Evolutionary conservation across 345 rosid species (phyloP), one percentile per base, ranked within the genome.

Genomic region (Reutealis trisperma): DNA sequence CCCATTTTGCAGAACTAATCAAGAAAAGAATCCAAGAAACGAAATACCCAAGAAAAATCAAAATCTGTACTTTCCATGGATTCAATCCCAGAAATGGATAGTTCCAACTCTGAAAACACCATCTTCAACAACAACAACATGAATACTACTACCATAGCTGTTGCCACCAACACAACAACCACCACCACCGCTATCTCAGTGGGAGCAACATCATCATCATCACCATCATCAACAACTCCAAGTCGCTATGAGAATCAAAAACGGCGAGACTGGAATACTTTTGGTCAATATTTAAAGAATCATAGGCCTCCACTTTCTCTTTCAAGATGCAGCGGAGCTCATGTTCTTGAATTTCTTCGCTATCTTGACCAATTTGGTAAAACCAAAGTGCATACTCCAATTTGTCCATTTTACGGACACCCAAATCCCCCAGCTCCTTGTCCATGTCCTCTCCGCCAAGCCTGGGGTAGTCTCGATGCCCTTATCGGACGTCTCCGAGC

Each of bases 211-310:
- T 54, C 80, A 44, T 57, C 83, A 18, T 47, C 83, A 12, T 34
- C 82, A 2, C 52, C 83, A 16, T 72, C 80, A 3, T 14, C 73
- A 8, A 24, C 80, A 24, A 45, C 80, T 18, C 75, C 80, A 0
- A 81, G 83, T 70, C 79, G 88, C 67, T 67, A 83, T 61, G 83
- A 83, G 83, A 83, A 83, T 73, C 86, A 83, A 54, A 83, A 83
- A 71, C 81, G 86, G 47, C 78, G 86, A 0, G 86, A 83, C 79
- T 83, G 86, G 86, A 80, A 74, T 67, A 83, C 86, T 61, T 83
- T 83, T 21, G 81, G 86, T 6, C 86, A 80, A 42, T 83, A 83
- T 67, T 66, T 83, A 6, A 80, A 70, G 74, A 83, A 83, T 69
- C 86, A 83, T 54, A 73, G 86, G 65, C 86, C 83, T 0, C 86